Base-by-base conservation (phyloP, 371 early-diverging fungal genomes). In the Haplosporangium sp. region DNA sequence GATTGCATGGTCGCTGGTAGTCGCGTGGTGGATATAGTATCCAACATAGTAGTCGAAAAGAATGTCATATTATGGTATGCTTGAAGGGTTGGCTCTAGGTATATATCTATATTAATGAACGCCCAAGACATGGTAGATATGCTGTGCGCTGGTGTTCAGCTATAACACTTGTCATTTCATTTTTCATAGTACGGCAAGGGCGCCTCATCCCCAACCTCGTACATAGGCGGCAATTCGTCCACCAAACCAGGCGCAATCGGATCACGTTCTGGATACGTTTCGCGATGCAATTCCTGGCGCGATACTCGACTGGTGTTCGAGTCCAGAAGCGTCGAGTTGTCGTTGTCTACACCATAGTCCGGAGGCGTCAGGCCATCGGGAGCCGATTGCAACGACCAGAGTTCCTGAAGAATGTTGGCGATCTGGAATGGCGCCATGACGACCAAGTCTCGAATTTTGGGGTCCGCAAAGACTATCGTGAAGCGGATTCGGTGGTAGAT, bases 221-320 rank as follows among this genome's bases (percentile, higher is more conserved):
- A 76, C 6, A 58, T 59, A 6, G 76, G 79, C 12, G 79, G 79
- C 48, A 77, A 5, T 23, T 72, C 73, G 14, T 72, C 66, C 11
- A 45, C 64, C 14, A 68, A 38, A 18, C 60, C 69, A 7, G 79
- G 68, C 11, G 68, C 79, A 18, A 72, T 23, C 11, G 62, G 72
- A 16, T 64, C 79, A 5, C 79, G 67, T 45, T 77, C 79, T 5
- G 79, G 79, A 55, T 77, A 77, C 13, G 40, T 1, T 4, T 64
- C 68, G 6, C 12, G 43, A 10, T 36, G 45, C 0, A 77, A 42
- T 21, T 60, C 55, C 8, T 72, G 52, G 6, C 65, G 61, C 16
- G 64, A 36, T 37, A 77, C n/a, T 16, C 79, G 62, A 13, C 65
- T 61, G 13, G 73, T 71, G 55, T 77, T 77, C 3, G 79, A 67